Conservation (phyloP, 208 protist genomes). For the Balamuthia mandrillaris region DNA sequence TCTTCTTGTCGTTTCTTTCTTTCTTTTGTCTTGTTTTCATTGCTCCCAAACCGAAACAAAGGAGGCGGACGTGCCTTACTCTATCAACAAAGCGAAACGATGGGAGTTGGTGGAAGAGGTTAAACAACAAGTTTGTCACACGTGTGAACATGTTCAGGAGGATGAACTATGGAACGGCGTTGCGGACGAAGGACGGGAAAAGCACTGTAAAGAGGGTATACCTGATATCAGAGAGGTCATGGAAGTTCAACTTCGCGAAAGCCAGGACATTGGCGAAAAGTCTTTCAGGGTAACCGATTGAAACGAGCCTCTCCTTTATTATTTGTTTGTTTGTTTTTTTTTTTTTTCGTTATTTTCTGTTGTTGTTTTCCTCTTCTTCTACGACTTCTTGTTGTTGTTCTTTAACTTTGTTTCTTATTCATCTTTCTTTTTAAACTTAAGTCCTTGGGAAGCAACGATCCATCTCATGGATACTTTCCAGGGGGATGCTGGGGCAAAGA, state of each 20-base stretch:
- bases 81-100: slow-evolving; percentile 7
- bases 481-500: too few species aligned
- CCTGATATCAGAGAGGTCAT: not conserved
- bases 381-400: too few species aligned
- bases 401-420: too few species aligned
- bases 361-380: too few species aligned
- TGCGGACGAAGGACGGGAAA: not conserved
- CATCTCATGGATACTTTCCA: too few species aligned
- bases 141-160: not conserved
- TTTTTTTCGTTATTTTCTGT: too few species aligned
- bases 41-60: too few species aligned
- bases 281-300: not conserved
- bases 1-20: not conserved
- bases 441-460: too few species aligned
- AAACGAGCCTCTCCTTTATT: too few species aligned
- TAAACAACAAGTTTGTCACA: not conserved
- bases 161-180: not conserved
- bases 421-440: too few species aligned
- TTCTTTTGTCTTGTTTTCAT: too few species aligned
- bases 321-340: too few species aligned
- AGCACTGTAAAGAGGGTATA: not conserved
- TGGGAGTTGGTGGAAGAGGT: not conserved
- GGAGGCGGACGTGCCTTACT: slow-evolving; percentile 9
- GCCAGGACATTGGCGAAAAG: not conserved
- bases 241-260: not conserved